Percentiles rank a stretch among this genome's conserved stretches.
phyloP scores from a whole-genome alignment of 2,329 filamentous ascomycete genomes.

The Gremmenia infestans region DNA sequence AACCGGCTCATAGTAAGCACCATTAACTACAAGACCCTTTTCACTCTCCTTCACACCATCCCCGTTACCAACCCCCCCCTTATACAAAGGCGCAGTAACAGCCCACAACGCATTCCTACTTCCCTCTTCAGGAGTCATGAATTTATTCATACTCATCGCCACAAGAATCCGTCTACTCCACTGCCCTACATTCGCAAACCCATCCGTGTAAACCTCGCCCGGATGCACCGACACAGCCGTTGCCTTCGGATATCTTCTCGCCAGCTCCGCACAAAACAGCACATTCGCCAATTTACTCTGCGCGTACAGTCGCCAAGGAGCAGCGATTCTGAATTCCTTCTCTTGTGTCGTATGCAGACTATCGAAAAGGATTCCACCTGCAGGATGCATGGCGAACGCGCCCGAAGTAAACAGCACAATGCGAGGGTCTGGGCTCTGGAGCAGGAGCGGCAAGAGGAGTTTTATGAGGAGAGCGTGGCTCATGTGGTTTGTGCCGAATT shows the following conservation, averaged over 20 bases:
- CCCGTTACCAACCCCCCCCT: conserved; percentile 11
- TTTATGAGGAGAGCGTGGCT: conserved; percentile 42
- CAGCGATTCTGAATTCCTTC: conserved; percentile 28
- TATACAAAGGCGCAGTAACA: conserved; percentile 6
- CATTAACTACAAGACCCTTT: conserved; percentile 26
- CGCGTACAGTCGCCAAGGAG: conserved; percentile 32
- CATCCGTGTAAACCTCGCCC: conserved; percentile 26
- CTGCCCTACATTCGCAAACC: background rate
- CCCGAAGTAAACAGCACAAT: conserved; percentile 4
- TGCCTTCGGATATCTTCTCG: conserved; percentile 35
- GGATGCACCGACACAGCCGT: conserved; percentile 38
- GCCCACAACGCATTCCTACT: conserved; percentile 41
- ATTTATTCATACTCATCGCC: background rate
- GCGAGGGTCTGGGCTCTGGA: conserved; percentile 4
- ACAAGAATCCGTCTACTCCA: background rate
- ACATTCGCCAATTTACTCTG: conserved; percentile 46
- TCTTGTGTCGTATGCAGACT: conserved; percentile 3
- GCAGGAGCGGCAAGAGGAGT: conserved; percentile 32
- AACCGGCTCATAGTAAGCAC: conserved; percentile 37
- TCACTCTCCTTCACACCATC: background rate
- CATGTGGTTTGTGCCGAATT: conserved; percentile 45
- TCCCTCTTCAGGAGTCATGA: conserved; percentile 22
- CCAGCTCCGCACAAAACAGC: conserved; percentile 38
- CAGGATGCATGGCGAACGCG: background rate
- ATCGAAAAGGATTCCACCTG: background rate